These are phyloP conservation scores for Wickerhamomyces hampshirensis DNA, from an alignment of 805 yeast genomes.

Conservation along the genomic window DNA sequence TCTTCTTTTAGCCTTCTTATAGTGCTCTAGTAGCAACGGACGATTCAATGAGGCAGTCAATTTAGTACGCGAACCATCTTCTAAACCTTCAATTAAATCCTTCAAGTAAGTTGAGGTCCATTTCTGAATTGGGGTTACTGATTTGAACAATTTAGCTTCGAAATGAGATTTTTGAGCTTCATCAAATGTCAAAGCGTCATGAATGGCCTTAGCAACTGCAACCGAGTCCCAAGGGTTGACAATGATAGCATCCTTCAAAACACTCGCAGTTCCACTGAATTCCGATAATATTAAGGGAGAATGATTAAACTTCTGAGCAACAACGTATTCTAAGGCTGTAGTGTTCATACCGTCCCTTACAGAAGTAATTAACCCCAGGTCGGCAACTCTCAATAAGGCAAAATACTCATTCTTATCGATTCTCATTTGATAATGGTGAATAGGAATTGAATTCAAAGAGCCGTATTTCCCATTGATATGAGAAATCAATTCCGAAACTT, in stretches of 20 bases:
- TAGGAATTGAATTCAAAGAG: conserved; percentile 75
- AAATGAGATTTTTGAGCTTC: conserved; percentile 38
- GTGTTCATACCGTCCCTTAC: conserved; percentile 97
- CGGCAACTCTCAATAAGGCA: conserved; percentile 85
- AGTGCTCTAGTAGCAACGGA: conserved; percentile 56
- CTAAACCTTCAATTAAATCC: conserved; percentile 39
- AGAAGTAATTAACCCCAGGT: conserved; percentile 81
- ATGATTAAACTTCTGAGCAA: conserved; percentile 70
- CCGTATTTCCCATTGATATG: conserved; percentile 86
- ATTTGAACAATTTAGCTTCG: conserved; percentile 52
- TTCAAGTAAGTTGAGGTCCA: conserved; percentile 70
- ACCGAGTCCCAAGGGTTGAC: conserved; percentile 98
- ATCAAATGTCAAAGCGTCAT: conserved; percentile 59
- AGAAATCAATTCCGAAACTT: conserved; percentile 77
- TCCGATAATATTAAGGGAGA: conserved; percentile 86
- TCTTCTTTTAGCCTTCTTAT: conserved; percentile 58
- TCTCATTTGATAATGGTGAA: conserved; percentile 88
- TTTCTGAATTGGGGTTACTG: conserved; percentile 70
- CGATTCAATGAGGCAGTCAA: conserved; percentile 81
- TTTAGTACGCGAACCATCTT: conserved; percentile 36
- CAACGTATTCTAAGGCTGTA: conserved; percentile 86
- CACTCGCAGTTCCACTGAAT: conserved; percentile 83
- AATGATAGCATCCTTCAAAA: conserved; percentile 65
- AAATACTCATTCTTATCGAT: conserved; percentile 84
- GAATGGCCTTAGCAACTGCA: conserved; percentile 82